Conservation (phyloP, 2,329 filamentous ascomycete genomes). For the Diaporthe citrichinensis region DNA sequence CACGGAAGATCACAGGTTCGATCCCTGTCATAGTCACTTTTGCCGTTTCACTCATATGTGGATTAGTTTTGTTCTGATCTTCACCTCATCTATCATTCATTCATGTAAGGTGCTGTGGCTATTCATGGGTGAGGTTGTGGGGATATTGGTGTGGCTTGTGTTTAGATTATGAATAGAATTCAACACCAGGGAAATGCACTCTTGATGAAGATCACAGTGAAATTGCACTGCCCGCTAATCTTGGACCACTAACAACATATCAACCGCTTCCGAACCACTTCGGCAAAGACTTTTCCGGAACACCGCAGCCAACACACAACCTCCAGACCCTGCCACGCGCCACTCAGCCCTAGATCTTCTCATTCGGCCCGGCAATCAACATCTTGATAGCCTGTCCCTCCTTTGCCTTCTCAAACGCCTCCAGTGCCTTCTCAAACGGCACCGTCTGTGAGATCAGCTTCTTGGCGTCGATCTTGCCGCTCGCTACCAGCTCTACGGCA, state of each 20-base stretch:
- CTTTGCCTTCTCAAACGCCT: conserved; percentile 90
- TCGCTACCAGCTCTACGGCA: conserved; percentile 82
- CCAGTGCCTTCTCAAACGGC: conserved; percentile 84
- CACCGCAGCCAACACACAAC: neutral
- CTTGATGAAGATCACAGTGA: no score
- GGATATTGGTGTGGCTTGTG: no score
- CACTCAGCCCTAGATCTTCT: conserved; percentile 59
- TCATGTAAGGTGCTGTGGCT: neutral
- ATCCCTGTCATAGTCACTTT: conserved; percentile 50
- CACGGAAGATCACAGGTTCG: conserved; percentile 54
- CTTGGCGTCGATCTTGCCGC: conserved; percentile 84
- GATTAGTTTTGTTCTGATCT: neutral
- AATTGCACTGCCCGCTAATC: neutral
- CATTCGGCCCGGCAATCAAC: conserved; percentile 76
- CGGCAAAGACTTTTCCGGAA: neutral
- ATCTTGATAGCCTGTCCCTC: conserved; percentile 83
- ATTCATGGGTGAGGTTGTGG: neutral
- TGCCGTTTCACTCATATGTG: neutral
- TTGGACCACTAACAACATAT: neutral
- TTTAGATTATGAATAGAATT: neutral
- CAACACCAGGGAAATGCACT: neutral
- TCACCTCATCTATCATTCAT: neutral
- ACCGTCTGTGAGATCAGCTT: conserved; percentile 84
- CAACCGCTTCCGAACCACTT: neutral
- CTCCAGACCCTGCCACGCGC: neutral